Evolutionary conservation across 306 rosid genomes (phyloP), one percentile per base, ranked within the genome.

Genomic region (Prunus kanzakura): DNA sequence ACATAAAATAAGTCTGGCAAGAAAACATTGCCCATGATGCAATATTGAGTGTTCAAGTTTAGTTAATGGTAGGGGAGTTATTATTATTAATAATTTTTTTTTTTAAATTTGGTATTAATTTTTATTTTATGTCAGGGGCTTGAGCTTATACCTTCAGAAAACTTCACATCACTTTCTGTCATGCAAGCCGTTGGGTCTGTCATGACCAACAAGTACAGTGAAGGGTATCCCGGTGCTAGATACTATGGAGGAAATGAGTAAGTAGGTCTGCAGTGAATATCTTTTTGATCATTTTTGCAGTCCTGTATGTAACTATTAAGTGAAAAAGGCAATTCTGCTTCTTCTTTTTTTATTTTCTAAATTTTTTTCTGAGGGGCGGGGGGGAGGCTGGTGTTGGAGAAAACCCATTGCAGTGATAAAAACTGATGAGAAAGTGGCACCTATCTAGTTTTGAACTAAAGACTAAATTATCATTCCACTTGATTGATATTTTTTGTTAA

Each of bases 131-230:
- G 15, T 55, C 61, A 93, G 97, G 94, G 97, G 4, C 67, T 93
- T 20, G 97, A 93, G 62, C 93, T 93, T 45, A 93, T 93, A 69
- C 96, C 97, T 73, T 93, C 97, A 8, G 97, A 93, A 67, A 93
- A 93, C 68, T 90, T 93, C 84, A 93, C 98, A 22, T 93, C 98
- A 22, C 65, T 81, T 46, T 93, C 98, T 12, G 96, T 93, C 78
- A 93, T 93, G 98, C 91, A 89, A 87, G 98, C 96, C 46, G 98
- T 93, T 87, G 98, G 98, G 65, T 93, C 98, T 47, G 94, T 93
- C 56, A 93, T 93, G 98, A 93, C 94, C 16, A 93, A 93, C 84
- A 90, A 93, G 79, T 93, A 93, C 35, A 93, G 98, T 64, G 98
- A 90, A 79, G 98, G 98, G 11, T 93, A 93, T 84, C 98, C 98